Conservation (phyloP, 2,329 filamentous ascomycete genomes). For the Emmonsiellopsis sp. region DNA sequence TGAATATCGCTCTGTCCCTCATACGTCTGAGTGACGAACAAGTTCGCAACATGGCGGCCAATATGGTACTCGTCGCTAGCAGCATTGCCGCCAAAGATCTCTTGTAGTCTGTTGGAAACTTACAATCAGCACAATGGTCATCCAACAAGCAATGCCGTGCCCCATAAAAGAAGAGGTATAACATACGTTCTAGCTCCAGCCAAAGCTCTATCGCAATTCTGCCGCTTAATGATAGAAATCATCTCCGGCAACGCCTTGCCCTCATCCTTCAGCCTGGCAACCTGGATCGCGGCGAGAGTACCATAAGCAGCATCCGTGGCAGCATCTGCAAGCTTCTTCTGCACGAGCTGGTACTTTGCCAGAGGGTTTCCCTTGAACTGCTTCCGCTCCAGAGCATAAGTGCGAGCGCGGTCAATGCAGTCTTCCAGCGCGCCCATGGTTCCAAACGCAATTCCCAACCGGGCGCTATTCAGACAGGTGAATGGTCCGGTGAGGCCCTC, state of each 20-base stretch:
- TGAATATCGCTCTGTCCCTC: conserved; percentile 98
- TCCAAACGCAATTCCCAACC: conserved; percentile 89
- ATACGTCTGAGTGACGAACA: conserved; percentile 97
- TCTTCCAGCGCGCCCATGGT: conserved; percentile 93
- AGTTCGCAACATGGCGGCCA: conserved; percentile 85
- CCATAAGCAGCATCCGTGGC: conserved; percentile 85
- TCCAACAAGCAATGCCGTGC: too few species aligned
- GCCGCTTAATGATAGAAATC: conserved; percentile 93
- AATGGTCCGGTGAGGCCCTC: conserved; percentile 86
- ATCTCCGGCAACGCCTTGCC: conserved; percentile 86
- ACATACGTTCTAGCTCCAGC: conserved; percentile 60
- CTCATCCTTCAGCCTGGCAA: conserved; percentile 85
- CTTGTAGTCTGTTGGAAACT: conserved; percentile 55
- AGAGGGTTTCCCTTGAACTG: conserved; percentile 96
- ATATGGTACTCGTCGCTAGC: conserved; percentile 96
- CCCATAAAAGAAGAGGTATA: background rate
- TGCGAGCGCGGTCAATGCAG: conserved; percentile 68
- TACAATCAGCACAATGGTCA: background rate
- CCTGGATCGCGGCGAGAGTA: conserved; percentile 80
- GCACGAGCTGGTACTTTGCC: conserved; percentile 90
- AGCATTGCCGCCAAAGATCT: conserved; percentile 97
- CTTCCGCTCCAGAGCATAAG: conserved; percentile 84
- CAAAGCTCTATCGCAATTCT: conserved; percentile 90
- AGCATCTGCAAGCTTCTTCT: conserved; percentile 96
- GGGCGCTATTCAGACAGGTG: conserved; percentile 84